These are phyloP conservation scores for Madurella fahalii DNA, from an alignment of 2,329 filamentous ascomycete species.

Conservation along the genomic window DNA sequence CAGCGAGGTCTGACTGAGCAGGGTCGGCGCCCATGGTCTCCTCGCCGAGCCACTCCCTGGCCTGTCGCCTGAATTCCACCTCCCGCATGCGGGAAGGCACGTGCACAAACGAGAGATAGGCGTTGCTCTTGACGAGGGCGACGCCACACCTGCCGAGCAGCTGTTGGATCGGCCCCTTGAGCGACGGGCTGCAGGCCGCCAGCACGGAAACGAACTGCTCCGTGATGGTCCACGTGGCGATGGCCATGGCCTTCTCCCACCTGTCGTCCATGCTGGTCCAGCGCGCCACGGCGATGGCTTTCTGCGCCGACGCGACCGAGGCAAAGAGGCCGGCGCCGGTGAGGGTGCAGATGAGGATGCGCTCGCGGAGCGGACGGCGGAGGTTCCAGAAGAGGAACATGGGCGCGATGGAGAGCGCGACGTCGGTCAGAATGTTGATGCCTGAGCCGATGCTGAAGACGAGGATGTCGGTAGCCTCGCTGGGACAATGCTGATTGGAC, in stretches of 20 bases:
- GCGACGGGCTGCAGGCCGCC: conserved; percentile 20
- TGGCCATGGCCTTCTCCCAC: conserved; percentile 13
- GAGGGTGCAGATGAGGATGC: conserved; percentile 20
- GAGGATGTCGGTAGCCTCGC: conserved; percentile 3
- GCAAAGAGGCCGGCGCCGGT: conserved; percentile 18
- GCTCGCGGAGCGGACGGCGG: conserved; percentile 17
- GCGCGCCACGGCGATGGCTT: conserved; percentile 9
- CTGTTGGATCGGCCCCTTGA: conserved; percentile 21
- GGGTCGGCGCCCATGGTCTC: neutral
- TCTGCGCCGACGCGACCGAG: conserved; percentile 12
- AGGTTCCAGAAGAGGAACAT: conserved; percentile 19
- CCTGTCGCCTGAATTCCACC: neutral
- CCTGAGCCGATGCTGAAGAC: conserved; percentile 13
- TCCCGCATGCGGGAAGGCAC: conserved; percentile 1
- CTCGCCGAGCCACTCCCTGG: conserved; percentile 5
- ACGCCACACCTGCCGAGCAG: conserved; percentile 14
- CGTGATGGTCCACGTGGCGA: conserved; percentile 19
- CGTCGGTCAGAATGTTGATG: conserved; percentile 18
- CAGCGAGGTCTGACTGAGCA: no score
- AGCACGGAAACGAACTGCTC: conserved; percentile 19
- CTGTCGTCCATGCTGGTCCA: conserved; percentile 5
- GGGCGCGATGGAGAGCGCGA: conserved; percentile 17
- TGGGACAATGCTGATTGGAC: neutral
- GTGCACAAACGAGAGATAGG: conserved; percentile 16
- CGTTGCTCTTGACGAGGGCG: conserved; percentile 5